Evolutionary conservation across 345 rosid genomes (phyloP).

Genomic region (Melaleuca quinquenervia): DNA sequence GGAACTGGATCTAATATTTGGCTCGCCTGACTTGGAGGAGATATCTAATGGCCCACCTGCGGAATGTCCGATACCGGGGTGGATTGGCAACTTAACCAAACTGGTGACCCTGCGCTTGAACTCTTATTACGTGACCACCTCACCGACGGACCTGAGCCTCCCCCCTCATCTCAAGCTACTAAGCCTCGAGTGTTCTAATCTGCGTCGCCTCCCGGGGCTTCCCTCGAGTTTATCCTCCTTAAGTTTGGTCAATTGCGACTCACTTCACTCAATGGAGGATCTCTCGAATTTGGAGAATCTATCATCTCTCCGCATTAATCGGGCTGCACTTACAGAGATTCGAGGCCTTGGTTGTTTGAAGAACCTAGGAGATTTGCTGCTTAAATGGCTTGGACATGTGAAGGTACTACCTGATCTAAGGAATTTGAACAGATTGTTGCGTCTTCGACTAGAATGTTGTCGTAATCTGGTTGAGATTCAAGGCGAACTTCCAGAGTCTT

Average conservation of each 20-base stretch:
- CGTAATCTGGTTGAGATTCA: background rate
- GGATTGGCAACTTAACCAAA: background rate
- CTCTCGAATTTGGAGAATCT: background rate
- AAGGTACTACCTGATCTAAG: background rate
- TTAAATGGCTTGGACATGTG: background rate
- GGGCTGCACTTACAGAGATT: too few relatives aligned
- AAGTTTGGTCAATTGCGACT: background rate
- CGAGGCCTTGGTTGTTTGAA: too few relatives aligned
- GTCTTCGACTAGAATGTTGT: background rate
- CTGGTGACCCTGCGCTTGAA: background rate
- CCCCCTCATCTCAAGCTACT: background rate
- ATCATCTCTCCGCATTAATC: too few relatives aligned
- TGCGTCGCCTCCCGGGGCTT: background rate
- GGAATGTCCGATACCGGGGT: background rate
- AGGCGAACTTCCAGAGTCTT: background rate
- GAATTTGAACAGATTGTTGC: background rate
- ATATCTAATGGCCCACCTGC: too few relatives aligned
- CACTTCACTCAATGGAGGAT: background rate
- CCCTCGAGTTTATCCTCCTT: background rate
- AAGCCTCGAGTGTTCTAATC: background rate
- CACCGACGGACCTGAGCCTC: background rate
- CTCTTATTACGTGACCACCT: background rate
- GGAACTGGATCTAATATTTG: background rate
- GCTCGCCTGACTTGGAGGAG: too few relatives aligned
- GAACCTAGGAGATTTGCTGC: background rate